Base-by-base conservation (phyloP, 73 alveolate genomes). In the Durusdinium trenchii region DNA sequence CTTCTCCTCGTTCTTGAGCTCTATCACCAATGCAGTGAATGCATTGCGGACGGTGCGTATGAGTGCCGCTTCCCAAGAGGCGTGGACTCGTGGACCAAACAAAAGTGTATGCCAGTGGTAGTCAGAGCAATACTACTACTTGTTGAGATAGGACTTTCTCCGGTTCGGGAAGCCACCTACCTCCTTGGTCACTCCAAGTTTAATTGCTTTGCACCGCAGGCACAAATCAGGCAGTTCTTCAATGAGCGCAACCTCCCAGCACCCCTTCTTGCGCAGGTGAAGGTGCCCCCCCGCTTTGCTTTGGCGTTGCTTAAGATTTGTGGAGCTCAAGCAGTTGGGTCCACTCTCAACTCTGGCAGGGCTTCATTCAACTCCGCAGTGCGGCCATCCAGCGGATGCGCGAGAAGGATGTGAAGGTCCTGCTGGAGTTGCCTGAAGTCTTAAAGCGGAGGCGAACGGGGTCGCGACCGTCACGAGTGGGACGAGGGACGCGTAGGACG, bases 11-110 rank as follows among this genome's bases (percentile, higher is more conserved):
- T 91, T 91, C 84, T 50, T 91, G 45, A 91, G 98, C 61, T 91
- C 98, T 78, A 91, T 91, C 98, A 91, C 98, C 76, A 91, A 91
- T n/a, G 98, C 98, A 60, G 98, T 91, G 89, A 91, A 76, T 16
- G 98, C 98, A 52, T 43, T 91, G 45, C 87, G 98, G 20, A 51
- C 98, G 16, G 98, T 91, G 73, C 62, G 98, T 26, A 52, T 47
- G 50, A 76, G 81, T 76, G 67, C 81, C 46, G 98, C 87, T 30
- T 47, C 98, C 6, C 98, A 71, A n/a, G 98, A 91, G 98, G 98
- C 61, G 9, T 45, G 46, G 42, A 43, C 84, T 6, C 5, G 84
- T 10, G 85, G 85, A 40, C 42, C 2, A 12, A 23, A 23, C 12
- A n/a, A n/a, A n/a, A n/a, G n/a, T n/a, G n/a, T n/a, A n/a, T n/a